Evolutionary conservation across 768 basidiomycete species (phyloP).

Genomic region (Pleurotus platypus): DNA sequence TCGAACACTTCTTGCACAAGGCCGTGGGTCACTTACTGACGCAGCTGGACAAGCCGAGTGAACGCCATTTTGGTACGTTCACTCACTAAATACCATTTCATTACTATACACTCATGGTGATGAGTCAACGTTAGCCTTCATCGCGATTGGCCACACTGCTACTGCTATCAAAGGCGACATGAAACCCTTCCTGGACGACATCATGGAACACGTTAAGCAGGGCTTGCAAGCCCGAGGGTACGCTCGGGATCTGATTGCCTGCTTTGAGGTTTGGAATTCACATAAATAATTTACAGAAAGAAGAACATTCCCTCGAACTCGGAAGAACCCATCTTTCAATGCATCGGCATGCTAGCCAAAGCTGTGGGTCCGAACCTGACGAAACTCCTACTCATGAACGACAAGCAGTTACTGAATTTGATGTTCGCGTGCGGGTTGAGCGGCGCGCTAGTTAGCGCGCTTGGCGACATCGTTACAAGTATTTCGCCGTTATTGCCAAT

Average conservation of each 20-base stretch:
- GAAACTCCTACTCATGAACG: conserved; percentile 66
- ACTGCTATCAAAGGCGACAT: conserved; percentile 90
- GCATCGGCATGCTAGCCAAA: conserved; percentile 91
- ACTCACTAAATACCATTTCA: not conserved
- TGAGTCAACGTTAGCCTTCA: conserved; percentile 60
- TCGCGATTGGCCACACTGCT: conserved; percentile 95
- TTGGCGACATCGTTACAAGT: conserved; percentile 78
- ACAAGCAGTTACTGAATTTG: conserved; percentile 62
- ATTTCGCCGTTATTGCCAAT: conserved; percentile 89
- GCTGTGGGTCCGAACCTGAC: conserved; percentile 96
- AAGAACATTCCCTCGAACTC: conserved; percentile 76
- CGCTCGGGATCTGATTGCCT: conserved; percentile 7
- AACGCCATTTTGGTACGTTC: conserved; percentile 77
- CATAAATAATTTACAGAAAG: conserved; percentile 36
- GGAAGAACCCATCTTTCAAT: conserved; percentile 96
- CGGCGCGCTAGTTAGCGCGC: conserved; percentile 80
- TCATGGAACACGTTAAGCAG: conserved; percentile 85
- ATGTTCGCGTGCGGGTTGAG: conserved; percentile 95
- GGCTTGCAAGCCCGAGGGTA: conserved; percentile 88
- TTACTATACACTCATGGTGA: not conserved
- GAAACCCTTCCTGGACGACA: conserved; percentile 91
- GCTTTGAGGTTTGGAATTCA: not conserved
- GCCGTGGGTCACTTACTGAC: conserved; percentile 89
- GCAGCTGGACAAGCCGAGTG: conserved; percentile 84
- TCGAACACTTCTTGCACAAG: conserved; percentile 86